Percentiles rank a stretch among this genome's conserved stretches.
These are phyloP conservation scores for Leccinum colubrinum DNA, from an alignment of 1,284 basidiomycete genomes.

Conservation along the genomic window DNA sequence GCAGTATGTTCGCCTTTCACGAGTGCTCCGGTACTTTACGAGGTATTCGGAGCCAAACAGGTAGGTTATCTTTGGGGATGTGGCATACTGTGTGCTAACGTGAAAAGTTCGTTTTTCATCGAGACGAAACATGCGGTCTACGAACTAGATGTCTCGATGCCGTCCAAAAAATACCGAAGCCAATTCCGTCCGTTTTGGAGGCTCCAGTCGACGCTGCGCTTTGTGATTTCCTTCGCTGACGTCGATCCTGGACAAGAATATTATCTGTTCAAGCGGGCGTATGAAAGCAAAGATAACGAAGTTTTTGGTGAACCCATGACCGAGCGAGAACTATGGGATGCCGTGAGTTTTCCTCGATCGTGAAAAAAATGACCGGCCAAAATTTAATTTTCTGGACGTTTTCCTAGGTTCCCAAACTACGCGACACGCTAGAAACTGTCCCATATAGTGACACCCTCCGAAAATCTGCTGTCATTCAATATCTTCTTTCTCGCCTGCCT, in stretches of 20 bases:
- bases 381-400: not conserved
- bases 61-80: conserved; percentile 31
- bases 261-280: conserved; percentile 33
- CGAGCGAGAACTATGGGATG: conserved; percentile 40
- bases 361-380: not conserved
- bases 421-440: conserved; percentile 22
- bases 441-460: conserved; percentile 19
- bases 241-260: conserved; percentile 28
- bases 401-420: conserved; percentile 35
- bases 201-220: conserved; percentile 48
- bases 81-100: not conserved
- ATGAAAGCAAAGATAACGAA: conserved; percentile 35
- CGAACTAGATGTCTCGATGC: conserved; percentile 40
- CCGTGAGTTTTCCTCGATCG: conserved; percentile 33
- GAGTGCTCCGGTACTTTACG: conserved; percentile 34
- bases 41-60: conserved; percentile 37
- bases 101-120: conserved; percentile 50
- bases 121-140: conserved; percentile 64
- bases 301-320: conserved; percentile 38
- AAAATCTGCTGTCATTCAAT: conserved; percentile 20
- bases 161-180: conserved; percentile 43
- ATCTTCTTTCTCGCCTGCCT: conserved; percentile 16
- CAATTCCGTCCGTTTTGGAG: conserved; percentile 49
- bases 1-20: conserved; percentile 36
- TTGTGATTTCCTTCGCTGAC: conserved; percentile 40